phyloP scores from a whole-genome alignment of 306 rosid genomes.

The Malus fusca region DNA sequence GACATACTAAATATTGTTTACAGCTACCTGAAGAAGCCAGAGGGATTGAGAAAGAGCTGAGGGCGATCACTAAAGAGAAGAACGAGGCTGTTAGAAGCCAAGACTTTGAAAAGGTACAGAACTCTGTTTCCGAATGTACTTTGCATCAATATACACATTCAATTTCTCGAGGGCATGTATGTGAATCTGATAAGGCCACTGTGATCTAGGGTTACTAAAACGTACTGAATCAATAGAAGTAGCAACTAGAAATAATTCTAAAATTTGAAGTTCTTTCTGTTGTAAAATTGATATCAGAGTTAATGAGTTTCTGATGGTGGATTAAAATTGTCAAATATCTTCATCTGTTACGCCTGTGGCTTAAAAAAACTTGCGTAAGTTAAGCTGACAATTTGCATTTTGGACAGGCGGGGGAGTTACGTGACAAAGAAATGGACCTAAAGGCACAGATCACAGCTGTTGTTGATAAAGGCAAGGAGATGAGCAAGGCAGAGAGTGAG shows the following conservation, averaged over 20 bases:
- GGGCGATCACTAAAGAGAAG: conserved; percentile 88
- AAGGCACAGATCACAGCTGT: conserved; percentile 79
- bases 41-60: conserved; percentile 80
- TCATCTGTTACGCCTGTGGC: too few species aligned
- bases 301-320: background rate
- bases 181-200: background rate
- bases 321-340: background rate
- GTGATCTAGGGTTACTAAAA: background rate
- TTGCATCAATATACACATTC: background rate
- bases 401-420: conserved; percentile 82
- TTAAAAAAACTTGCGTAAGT: background rate
- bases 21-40: conserved; percentile 93
- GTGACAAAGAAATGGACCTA: conserved; percentile 90
- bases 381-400: conserved; percentile 6
- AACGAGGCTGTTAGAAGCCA: conserved; percentile 86
- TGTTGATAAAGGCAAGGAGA: conserved; percentile 84
- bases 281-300: background rate
- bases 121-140: background rate
- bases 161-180: background rate
- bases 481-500: conserved; percentile 94
- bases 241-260: background rate
- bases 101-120: conserved; percentile 81
- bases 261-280: background rate
- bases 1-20: conserved; percentile 3
- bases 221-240: background rate